Evolutionary conservation across 2,329 filamentous ascomycete species (phyloP).

Genomic region (Neurospora crassa): DNA sequence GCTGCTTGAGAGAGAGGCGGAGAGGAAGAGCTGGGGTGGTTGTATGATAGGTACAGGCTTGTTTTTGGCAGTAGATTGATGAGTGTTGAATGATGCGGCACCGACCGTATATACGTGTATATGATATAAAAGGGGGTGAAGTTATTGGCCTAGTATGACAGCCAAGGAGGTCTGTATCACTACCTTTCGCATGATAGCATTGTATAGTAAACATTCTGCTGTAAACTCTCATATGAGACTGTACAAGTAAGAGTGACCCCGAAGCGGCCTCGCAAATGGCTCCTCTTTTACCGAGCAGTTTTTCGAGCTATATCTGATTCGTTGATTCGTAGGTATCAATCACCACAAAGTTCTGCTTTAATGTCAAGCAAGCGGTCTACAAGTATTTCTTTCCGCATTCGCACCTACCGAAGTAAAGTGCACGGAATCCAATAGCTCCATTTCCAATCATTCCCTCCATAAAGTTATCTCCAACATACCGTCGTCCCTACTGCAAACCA

Average conservation of each 20-base stretch:
- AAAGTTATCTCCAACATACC: background rate
- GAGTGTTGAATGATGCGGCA: background rate
- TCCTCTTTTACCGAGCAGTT: background rate
- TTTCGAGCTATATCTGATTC: background rate
- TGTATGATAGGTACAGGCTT: background rate
- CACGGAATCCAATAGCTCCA: background rate
- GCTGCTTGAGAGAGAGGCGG: slow-evolving; percentile 17
- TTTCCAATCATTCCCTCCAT: background rate
- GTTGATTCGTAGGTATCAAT: background rate
- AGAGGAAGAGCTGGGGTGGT: background rate
- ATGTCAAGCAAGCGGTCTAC: background rate
- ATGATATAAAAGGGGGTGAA: background rate
- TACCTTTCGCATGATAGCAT: background rate
- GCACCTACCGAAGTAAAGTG: background rate
- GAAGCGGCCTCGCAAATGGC: background rate
- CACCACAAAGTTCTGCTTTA: background rate
- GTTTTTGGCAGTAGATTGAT: background rate
- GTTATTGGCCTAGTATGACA: background rate
- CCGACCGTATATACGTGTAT: background rate
- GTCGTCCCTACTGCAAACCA: background rate
- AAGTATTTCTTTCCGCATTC: background rate
- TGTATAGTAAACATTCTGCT: background rate
- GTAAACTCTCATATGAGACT: background rate
- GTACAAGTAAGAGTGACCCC: background rate
- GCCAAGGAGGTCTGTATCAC: background rate